A percentile compares a stretch with the other conserved stretches of the same genome.
Conservation (phyloP, 2,329 filamentous ascomycete genomes). For the Neofusicoccum sp. region DNA sequence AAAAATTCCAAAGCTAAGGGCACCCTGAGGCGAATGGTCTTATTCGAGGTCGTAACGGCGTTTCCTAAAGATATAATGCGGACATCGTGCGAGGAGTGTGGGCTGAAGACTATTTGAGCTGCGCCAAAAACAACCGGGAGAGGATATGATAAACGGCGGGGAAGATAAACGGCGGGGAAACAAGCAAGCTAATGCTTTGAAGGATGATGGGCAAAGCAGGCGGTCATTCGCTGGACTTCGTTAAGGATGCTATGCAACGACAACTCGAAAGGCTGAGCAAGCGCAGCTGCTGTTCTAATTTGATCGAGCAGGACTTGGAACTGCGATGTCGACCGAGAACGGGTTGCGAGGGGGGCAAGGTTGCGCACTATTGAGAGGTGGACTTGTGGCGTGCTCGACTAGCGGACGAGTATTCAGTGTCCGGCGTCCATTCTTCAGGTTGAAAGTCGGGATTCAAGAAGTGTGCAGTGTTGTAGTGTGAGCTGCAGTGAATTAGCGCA, state of each 20-base stretch:
- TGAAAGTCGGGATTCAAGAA: constrained; percentile 57
- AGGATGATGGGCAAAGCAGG: constrained; percentile 4
- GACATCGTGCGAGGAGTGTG: constrained; percentile 1
- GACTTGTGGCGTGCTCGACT: constrained; percentile 43
- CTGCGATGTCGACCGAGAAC: constrained; percentile 3
- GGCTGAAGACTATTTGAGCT: neutral
- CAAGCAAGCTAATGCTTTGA: constrained; percentile 9
- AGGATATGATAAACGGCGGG: constrained; percentile 12
- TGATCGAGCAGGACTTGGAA: constrained; percentile 5
- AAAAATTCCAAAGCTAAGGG: constrained; percentile 20
- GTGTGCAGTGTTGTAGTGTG: constrained; percentile 55
- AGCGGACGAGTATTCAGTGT: constrained; percentile 45
- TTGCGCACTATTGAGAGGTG: constrained; percentile 21
- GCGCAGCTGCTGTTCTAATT: constrained; percentile 8
- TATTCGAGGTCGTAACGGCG: constrained; percentile 20
- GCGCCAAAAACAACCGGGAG: constrained; percentile 14
- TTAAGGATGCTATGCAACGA: constrained; percentile 18
- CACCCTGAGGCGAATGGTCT: constrained; percentile 24
- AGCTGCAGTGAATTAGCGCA: constrained; percentile 39
- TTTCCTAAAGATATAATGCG: constrained; percentile 21
- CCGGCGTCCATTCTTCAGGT: constrained; percentile 55
- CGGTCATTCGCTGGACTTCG: constrained; percentile 2
- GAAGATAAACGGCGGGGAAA: neutral
- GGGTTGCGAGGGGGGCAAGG: neutral
- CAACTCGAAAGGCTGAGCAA: constrained; percentile 16